Evolutionary conservation across 495 filamentous ascomycete genomes (phyloP).

Genomic region (Penicillium tannophilum): DNA sequence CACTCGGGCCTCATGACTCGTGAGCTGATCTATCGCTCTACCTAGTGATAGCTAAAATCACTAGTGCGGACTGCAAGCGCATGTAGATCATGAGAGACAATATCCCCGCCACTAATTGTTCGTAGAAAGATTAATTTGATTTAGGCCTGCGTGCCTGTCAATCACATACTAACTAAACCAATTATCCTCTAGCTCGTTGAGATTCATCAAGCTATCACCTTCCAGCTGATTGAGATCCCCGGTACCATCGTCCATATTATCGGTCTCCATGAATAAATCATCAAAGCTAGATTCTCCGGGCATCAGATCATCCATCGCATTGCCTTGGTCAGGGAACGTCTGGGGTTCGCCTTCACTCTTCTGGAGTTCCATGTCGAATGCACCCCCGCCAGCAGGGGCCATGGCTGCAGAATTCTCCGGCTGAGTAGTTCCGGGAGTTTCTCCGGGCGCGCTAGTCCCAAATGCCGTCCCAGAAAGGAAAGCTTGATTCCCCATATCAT

Average conservation of each 20-base stretch:
- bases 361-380: slow-evolving; percentile 46
- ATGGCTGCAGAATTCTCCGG: slow-evolving; percentile 31
- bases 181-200: slow-evolving; percentile 48
- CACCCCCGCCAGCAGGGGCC: slow-evolving; percentile 41
- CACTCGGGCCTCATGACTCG: background rate
- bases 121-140: background rate
- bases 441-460: slow-evolving; percentile 20
- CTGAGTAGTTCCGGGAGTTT: slow-evolving; percentile 27
- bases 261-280: slow-evolving; percentile 51
- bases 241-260: slow-evolving; percentile 36
- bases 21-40: background rate
- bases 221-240: slow-evolving; percentile 44
- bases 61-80: slow-evolving; percentile 8
- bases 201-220: slow-evolving; percentile 45
- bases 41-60: background rate
- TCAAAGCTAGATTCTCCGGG: slow-evolving; percentile 54
- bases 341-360: slow-evolving; percentile 26
- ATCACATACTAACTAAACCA: slow-evolving; percentile 39
- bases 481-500: slow-evolving; percentile 47
- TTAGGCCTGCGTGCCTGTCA: background rate
- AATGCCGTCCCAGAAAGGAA: slow-evolving; percentile 45
- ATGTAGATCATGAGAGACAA: slow-evolving; percentile 22
- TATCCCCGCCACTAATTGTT: slow-evolving; percentile 8
- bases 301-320: slow-evolving; percentile 42
- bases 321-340: slow-evolving; percentile 20